Evolutionary conservation across 805 yeast species (phyloP), one percentile per base, ranked within the genome.

Genomic region (Suhomyces prunicola): DNA sequence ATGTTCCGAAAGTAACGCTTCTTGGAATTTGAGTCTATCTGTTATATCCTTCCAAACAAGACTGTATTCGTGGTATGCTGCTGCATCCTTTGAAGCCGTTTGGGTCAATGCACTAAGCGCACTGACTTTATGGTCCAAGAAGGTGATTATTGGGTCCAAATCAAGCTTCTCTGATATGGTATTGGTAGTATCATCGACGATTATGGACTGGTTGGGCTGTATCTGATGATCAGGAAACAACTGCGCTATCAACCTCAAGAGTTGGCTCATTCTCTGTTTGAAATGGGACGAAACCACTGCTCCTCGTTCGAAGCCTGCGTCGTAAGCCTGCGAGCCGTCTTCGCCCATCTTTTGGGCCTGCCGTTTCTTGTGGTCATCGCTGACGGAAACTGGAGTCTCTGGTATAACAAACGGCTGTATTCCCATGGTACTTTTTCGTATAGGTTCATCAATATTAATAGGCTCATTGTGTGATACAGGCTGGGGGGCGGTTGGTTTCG

Each of bases 241-340:
- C 24, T 39, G 42, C 24, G n/a, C 5, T 17, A 39, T 39, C 17
- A 39, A n/a, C 42, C 19, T 36, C 12, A 64, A 29, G 29, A 62
- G 46, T 9, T 53, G 44, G 19, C 40, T 24, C 12, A 53, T 29
- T 6, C 33, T 46, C 10, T 50, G 22, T n/a, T 49, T 53, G 15
- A 53, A 54, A 5, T 53, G 52, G 4, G 51, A 59, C 5, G 75
- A 64, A 55, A 64, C 70, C 31, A 66, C 55, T 3, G 69, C 52
- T 0, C 79, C 80, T 44, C 58, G 64, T 7, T 60, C 65, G 50
- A 60, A 74, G 5, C 80, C 80, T 44, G 58, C 60, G 24, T 70
- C 70, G 50, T 65, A 75, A 0, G 78, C 67, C 1, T 67, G 56
- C 13, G 62, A 62, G 1, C 62, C 65, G 44, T 65, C 24, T 3